Base-by-base conservation (phyloP, 108 stramenopile genomes). In the Cylindrotheca closterium region DNA sequence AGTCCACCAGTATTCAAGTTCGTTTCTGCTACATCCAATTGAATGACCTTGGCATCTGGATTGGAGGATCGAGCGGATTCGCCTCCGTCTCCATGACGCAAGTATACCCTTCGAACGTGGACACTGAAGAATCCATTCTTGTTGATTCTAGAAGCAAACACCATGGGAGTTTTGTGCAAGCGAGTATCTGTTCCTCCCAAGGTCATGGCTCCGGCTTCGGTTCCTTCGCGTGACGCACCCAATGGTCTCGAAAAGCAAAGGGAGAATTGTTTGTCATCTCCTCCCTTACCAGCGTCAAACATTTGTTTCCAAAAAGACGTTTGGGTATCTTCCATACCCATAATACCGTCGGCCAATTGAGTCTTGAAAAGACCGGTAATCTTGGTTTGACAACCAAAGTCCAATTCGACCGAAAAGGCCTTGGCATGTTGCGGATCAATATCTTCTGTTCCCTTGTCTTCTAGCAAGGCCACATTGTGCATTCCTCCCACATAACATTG, bases 341-440 rank as follows among this genome's bases (percentile, higher is more conserved):
- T 88, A 59, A 98, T 96, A 1, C 96, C 97, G 67, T 96, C 89
- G 22, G 89, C 96, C 26, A 95, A 65, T 60, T 96, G 96, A 18
- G 88, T 92, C 24, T 71, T 71, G 80, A 97, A 96, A 21, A 96
- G 67, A 22, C 96, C 95, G 23, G 93, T 94, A 17, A 85, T 47
- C 53, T 51, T 65, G 24, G 75, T 81, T 68, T 97, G 96, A 79
- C 97, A 98, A 1, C 96, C 97, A 80, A 98, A 96, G 52, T 68
- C 68, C 54, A 97, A 74, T 19, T 81, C 65, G 69, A 96, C 83
- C 47, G 67, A 68, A 55, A 68, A 68, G 21, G 57, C 49, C 21
- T 55, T 56, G 33, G 75, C 72, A 57, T 60, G 70, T 30, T 24
- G 26, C 28, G 63, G 71, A 60, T 73, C 59, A 4, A 69, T 18